Conservation (phyloP, 352 stramenopile genomes). For the Thalassiosira ordinaria region DNA sequence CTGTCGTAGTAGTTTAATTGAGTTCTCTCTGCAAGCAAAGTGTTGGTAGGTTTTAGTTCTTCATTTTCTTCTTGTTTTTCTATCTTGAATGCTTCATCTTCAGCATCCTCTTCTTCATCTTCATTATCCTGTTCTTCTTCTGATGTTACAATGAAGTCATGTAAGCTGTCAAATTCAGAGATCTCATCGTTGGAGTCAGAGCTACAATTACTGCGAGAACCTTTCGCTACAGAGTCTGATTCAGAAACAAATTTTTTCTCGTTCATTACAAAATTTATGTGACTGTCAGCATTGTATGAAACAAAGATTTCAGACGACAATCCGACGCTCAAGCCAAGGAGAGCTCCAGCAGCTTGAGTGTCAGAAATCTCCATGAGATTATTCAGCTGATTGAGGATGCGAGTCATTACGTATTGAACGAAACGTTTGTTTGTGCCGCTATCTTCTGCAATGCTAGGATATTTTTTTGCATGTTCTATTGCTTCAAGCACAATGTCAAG, state of each 20-base stretch:
- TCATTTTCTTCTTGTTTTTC: neutral
- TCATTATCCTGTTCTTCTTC: too few species aligned
- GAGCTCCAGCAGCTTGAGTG: constrained; percentile 30
- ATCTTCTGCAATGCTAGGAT: constrained; percentile 37
- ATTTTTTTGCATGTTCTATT: constrained; percentile 33
- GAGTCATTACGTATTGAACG: constrained; percentile 32
- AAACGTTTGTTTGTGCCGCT: constrained; percentile 17
- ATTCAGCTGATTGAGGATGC: constrained; percentile 37
- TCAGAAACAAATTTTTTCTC: constrained; percentile 2
- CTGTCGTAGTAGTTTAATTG: constrained; percentile 3
- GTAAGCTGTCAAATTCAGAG: neutral
- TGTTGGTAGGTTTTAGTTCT: neutral
- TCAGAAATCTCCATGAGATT: constrained; percentile 43
- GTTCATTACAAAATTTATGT: constrained; percentile 35
- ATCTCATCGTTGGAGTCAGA: neutral
- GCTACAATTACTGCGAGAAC: neutral
- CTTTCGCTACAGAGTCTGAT: neutral
- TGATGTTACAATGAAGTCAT: constrained; percentile 8
- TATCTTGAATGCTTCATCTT: neutral
- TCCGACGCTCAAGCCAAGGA: constrained; percentile 23
- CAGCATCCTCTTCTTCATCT: neutral
- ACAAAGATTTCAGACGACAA: constrained; percentile 17
- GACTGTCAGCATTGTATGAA: constrained; percentile 4
- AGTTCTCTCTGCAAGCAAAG: neutral
- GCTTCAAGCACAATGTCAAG: constrained; percentile 37